Percentiles rank a stretch among this genome's conserved stretches.
Conservation (phyloP, 116 monocot species). For the Phalaenopsis hybrid region DNA sequence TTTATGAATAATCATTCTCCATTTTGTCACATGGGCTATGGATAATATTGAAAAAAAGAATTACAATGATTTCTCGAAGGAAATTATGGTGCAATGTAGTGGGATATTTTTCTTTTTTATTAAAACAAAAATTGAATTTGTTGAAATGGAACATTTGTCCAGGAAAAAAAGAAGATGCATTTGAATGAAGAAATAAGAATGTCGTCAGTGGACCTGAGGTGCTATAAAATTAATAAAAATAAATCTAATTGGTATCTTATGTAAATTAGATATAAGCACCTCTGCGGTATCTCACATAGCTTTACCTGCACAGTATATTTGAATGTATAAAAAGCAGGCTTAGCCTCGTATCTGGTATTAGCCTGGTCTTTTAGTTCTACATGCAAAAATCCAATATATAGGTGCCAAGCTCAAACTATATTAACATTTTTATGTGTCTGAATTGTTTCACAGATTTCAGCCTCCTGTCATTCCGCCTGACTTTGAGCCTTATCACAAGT, state of each 20-base stretch:
- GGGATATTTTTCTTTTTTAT: background rate
- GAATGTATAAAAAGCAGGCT: background rate
- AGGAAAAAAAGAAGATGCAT: background rate
- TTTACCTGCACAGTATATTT: background rate
- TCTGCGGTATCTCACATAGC: background rate
- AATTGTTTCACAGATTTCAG: constrained; percentile 47
- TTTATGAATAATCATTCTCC: background rate
- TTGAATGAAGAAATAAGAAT: background rate
- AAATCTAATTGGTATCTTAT: background rate
- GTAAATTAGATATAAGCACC: background rate
- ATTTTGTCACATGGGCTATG: background rate
- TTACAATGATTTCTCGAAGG: background rate
- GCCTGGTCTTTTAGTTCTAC: background rate
- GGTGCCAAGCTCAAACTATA: background rate
- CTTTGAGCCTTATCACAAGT: constrained; percentile 68
- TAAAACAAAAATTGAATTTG: background rate
- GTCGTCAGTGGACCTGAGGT: background rate
- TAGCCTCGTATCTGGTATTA: background rate
- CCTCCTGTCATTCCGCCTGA: constrained; percentile 68
- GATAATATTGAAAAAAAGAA: background rate
- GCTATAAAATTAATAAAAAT: background rate
- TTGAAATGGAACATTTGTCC: background rate
- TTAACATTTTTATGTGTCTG: constrained; percentile 4
- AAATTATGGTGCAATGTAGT: background rate
- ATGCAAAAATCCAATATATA: background rate